These are phyloP conservation scores for Buxus sempervirens DNA, from an alignment of 164 flowering plant genomes.

Conservation along the genomic window DNA sequence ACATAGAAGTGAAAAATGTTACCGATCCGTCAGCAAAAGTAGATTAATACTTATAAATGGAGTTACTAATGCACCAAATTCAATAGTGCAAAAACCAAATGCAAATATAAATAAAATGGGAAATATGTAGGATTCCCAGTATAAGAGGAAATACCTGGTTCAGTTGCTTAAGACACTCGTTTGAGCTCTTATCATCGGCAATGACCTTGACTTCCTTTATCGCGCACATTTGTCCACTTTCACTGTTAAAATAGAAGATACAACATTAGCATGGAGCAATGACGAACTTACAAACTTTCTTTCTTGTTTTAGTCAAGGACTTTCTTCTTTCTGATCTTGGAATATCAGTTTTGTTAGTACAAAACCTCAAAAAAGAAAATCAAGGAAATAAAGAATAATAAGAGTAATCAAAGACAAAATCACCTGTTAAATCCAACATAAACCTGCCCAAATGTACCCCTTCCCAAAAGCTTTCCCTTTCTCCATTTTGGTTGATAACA, in stretches of 20 bases:
- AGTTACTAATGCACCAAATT: no score
- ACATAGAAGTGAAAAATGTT: not conserved
- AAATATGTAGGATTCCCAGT: not conserved
- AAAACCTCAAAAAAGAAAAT: not conserved
- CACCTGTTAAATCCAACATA: constrained; percentile 95
- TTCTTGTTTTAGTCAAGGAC: not conserved
- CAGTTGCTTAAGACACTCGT: constrained; percentile 44
- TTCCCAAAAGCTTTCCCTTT: constrained; percentile 87
- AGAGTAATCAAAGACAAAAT: no score
- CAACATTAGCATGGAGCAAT: constrained; percentile 8
- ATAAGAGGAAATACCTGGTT: constrained; percentile 27
- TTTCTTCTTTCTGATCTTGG: no score
- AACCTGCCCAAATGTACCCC: constrained; percentile 98
- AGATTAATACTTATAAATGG: not conserved
- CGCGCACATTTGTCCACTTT: constrained; percentile 60
- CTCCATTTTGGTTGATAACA: constrained; percentile 58
- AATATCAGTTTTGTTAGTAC: not conserved
- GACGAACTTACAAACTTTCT: not conserved
- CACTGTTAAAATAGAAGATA: constrained; percentile 42
- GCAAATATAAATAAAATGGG: not conserved
- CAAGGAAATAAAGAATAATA: not conserved
- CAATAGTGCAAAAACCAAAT: no score
- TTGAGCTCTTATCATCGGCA: constrained; percentile 47
- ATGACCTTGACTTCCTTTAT: constrained; percentile 54
- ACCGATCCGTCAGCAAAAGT: not conserved